Percentiles rank a stretch among this genome's conserved stretches.
Conservation (phyloP, 139 green algal genomes). For the Tetraselmis striata region DNA sequence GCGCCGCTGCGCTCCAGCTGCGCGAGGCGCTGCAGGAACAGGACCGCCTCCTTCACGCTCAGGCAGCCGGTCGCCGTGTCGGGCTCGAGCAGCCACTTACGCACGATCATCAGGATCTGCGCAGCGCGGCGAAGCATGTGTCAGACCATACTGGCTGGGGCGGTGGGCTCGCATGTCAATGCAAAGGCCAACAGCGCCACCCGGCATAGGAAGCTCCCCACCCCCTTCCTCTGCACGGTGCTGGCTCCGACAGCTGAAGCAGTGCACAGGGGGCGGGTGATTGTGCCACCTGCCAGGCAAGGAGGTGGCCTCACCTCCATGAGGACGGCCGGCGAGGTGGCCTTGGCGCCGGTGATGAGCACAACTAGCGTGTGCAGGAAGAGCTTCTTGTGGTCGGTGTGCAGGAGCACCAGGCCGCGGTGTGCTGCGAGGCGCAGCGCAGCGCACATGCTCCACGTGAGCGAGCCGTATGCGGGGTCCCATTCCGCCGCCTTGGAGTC, state of each 20-base stretch:
- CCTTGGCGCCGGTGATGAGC: slow-evolving; percentile 50
- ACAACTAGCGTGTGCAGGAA: slow-evolving; percentile 73
- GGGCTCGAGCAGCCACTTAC: slow-evolving; percentile 31
- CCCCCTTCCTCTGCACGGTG: slow-evolving; percentile 39
- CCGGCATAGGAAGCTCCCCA: slow-evolving; percentile 11
- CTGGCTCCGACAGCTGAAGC: background rate
- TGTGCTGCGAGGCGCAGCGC: slow-evolving; percentile 48
- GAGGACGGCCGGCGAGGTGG: slow-evolving; percentile 56
- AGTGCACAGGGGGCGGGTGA: background rate
- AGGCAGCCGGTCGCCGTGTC: slow-evolving; percentile 26
- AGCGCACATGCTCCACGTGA: slow-evolving; percentile 56
- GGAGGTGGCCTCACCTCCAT: slow-evolving; percentile 30
- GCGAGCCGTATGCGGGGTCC: slow-evolving; percentile 58
- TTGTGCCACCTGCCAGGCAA: too few relatives aligned
- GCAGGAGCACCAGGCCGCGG: slow-evolving; percentile 28
- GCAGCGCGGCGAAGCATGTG: too few relatives aligned
- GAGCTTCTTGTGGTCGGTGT: slow-evolving; percentile 60
- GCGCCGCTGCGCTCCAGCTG: slow-evolving; percentile 41
- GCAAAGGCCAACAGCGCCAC: too few relatives aligned
- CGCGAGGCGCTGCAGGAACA: slow-evolving; percentile 78
- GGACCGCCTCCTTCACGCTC: slow-evolving; percentile 69
- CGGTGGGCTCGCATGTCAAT: too few relatives aligned
- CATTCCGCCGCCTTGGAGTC: background rate
- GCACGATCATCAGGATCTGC: slow-evolving; percentile 26
- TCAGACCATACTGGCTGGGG: too few relatives aligned